Evolutionary conservation across 2,329 filamentous ascomycete genomes (phyloP).

Genomic region (Plectosphaerella cucumerina): DNA sequence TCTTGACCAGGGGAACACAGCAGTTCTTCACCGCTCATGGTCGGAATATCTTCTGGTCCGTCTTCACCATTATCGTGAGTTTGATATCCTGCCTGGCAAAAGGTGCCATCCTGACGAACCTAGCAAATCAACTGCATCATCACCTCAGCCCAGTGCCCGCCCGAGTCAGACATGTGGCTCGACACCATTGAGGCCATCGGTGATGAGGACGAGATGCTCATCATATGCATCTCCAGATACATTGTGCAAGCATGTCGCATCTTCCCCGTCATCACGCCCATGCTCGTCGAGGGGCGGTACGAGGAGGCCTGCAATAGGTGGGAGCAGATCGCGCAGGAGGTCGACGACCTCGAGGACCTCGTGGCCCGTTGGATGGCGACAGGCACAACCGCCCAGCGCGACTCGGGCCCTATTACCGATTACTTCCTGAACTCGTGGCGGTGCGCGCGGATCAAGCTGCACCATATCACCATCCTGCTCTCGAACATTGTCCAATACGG

Average conservation of each 20-base stretch:
- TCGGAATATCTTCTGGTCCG: slow-evolving; percentile 31
- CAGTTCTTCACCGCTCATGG: slow-evolving; percentile 17
- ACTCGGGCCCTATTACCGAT: slow-evolving; percentile 3
- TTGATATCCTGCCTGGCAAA: not conserved
- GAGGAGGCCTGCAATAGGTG: slow-evolving; percentile 4
- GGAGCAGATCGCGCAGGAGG: slow-evolving; percentile 12
- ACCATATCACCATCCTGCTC: slow-evolving; percentile 25
- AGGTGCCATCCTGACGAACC: slow-evolving; percentile 7
- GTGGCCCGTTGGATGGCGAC: slow-evolving; percentile 21
- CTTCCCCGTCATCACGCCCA: slow-evolving; percentile 5
- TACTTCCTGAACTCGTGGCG: slow-evolving; percentile 29
- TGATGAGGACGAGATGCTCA: not conserved
- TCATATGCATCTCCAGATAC: slow-evolving; percentile 3
- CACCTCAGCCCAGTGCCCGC: slow-evolving; percentile 24
- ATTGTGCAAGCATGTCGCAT: slow-evolving; percentile 5
- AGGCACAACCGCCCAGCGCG: slow-evolving; percentile 18
- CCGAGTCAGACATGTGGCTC: slow-evolving; percentile 31
- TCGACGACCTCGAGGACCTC: slow-evolving; percentile 21
- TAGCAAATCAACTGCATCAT: slow-evolving; percentile 32
- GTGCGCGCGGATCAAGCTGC: slow-evolving; percentile 28
- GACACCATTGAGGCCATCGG: slow-evolving; percentile 15
- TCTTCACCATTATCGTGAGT: slow-evolving; percentile 33
- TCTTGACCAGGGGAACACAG: slow-evolving; percentile 25
- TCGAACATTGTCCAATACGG: slow-evolving; percentile 31
- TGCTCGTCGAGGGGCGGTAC: not conserved